Evolutionary conservation across 1,139 yeast species (phyloP).

Genomic region (Hemisphaericaspora lyxosophila): DNA sequence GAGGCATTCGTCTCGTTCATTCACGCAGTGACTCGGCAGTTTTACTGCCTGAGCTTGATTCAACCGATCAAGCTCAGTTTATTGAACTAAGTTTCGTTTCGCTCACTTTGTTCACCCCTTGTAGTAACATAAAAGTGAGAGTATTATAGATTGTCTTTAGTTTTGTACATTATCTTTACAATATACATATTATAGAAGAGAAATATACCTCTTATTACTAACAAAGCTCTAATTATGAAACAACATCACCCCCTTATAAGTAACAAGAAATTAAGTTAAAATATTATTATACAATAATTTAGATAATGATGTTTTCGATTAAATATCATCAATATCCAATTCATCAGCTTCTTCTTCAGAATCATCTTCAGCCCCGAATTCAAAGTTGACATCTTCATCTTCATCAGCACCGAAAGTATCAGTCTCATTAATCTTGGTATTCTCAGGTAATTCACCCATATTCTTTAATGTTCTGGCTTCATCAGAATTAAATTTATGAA

Average conservation of each 20-base stretch:
- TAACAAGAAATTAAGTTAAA: no score
- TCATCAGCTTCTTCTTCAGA: slow-evolving; percentile 66
- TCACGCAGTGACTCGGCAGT: no score
- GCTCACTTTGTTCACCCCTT: no score
- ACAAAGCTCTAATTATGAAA: background rate
- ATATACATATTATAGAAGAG: background rate
- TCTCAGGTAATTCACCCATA: slow-evolving; percentile 95
- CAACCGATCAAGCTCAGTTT: no score
- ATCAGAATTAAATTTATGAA: slow-evolving; percentile 93
- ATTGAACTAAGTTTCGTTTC: no score
- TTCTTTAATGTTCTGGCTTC: slow-evolving; percentile 97
- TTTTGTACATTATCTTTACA: background rate
- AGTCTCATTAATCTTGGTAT: slow-evolving; percentile 95
- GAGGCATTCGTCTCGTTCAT: no score
- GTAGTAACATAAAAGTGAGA: no score
- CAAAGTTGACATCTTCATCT: slow-evolving; percentile 97
- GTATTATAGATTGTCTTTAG: no score
- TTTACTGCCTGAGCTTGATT: no score
- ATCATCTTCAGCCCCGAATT: slow-evolving; percentile 93
- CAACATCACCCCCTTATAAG: background rate
- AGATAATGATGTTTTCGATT: no score
- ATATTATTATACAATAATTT: background rate
- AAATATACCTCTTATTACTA: no score
- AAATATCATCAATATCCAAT: slow-evolving; percentile 85
- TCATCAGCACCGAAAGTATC: slow-evolving; percentile 97